These are phyloP conservation scores for Leucocoprinus birnbaumii DNA, from an alignment of 768 basidiomycete species.

Conservation along the genomic window DNA sequence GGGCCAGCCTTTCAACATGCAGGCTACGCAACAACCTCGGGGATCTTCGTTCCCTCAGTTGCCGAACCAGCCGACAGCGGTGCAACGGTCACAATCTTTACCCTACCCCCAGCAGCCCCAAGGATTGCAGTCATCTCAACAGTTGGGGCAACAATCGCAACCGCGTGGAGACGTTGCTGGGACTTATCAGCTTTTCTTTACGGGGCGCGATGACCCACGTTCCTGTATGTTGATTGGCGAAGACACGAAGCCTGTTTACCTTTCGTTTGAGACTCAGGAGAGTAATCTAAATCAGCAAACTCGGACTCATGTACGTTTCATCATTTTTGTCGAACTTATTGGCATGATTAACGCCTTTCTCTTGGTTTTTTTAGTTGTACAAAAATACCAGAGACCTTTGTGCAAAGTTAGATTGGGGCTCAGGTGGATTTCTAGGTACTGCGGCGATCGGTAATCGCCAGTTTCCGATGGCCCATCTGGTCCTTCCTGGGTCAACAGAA, in stretches of 20 bases:
- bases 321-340: constrained; percentile 7
- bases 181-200: constrained; percentile 63
- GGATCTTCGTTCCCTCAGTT: not conserved
- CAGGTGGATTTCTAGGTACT: constrained; percentile 53
- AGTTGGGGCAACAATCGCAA: not conserved
- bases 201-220: constrained; percentile 66
- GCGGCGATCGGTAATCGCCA: constrained; percentile 52
- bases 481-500: constrained; percentile 46
- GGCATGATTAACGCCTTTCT: constrained; percentile 9
- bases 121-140: not conserved
- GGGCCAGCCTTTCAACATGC: not conserved
- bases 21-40: not conserved
- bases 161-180: constrained; percentile 22
- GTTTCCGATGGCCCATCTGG: constrained; percentile 61
- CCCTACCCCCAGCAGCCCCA: constrained; percentile 5
- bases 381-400: constrained; percentile 47
- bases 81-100: not conserved
- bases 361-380: constrained; percentile 32
- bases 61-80: not conserved
- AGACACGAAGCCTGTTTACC: constrained; percentile 55
- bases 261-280: constrained; percentile 63
- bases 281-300: constrained; percentile 37
- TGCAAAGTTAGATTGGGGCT: constrained; percentile 47
- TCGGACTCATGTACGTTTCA: constrained; percentile 45
- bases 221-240: constrained; percentile 67